Evolutionary conservation across 2,329 filamentous ascomycete genomes (phyloP).

Genomic region (Pestalotiopsis sp.): DNA sequence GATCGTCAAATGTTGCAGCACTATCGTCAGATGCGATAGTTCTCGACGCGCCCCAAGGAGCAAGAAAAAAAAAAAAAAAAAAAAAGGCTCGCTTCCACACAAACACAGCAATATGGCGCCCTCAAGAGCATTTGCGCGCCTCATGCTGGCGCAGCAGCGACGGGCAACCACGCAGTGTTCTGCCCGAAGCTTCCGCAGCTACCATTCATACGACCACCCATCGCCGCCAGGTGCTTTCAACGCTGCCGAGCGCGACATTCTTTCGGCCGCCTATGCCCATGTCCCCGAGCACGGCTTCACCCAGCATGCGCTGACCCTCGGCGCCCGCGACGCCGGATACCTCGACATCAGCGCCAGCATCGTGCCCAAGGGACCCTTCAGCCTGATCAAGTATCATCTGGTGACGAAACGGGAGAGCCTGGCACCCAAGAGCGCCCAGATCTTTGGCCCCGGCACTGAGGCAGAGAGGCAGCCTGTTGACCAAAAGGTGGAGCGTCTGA

Average conservation of each 20-base stretch:
- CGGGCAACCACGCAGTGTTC: neutral
- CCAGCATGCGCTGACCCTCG: constrained; percentile 69
- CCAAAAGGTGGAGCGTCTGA: constrained; percentile 69
- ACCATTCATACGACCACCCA: constrained; percentile 77
- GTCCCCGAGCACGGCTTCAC: constrained; percentile 86
- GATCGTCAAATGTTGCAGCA: neutral
- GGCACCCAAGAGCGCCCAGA: constrained; percentile 38
- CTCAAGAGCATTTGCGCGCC: constrained; percentile 9
- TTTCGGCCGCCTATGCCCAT: constrained; percentile 78
- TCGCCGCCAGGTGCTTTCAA: constrained; percentile 64
- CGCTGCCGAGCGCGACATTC: constrained; percentile 72
- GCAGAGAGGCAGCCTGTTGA: constrained; percentile 49
- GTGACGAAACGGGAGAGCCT: constrained; percentile 67
- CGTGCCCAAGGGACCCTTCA: constrained; percentile 78
- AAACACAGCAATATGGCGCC: constrained; percentile 3
- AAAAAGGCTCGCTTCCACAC: neutral
- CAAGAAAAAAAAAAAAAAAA: too few relatives aligned
- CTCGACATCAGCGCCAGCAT: constrained; percentile 84
- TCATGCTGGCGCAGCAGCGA: neutral
- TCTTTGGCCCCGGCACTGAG: constrained; percentile 40
- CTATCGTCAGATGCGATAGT: constrained; percentile 2
- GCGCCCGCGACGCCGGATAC: constrained; percentile 83
- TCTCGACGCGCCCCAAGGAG: neutral
- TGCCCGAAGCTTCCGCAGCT: constrained; percentile 36
- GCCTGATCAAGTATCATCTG: constrained; percentile 79